Base-by-base conservation (phyloP, 2,329 filamentous ascomycete species). In the Scleromitrula shiraiana region DNA sequence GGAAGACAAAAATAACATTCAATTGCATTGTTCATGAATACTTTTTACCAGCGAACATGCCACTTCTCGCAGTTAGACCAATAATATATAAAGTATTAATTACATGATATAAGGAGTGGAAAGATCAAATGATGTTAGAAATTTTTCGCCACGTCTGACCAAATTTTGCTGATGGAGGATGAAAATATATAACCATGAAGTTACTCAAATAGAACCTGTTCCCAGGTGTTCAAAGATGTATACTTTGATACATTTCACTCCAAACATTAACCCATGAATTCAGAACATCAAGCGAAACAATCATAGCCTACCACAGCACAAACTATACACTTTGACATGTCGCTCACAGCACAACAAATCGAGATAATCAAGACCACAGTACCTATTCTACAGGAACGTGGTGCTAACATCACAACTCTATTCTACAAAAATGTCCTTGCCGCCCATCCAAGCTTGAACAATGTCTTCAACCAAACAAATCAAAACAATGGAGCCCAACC, bases 361-460 rank as follows among this genome's bases (percentile, higher is more conserved):
- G 68, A 75, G 52, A 80, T 84, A 56, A 82, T 93, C 70, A 90
- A 88, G 66, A 73, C 85, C 30, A 91, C 86, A 2, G 84, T 81
- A 32, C 86, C 86, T 2, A 75, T 88, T 15, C 74, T 90, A 7
- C 75, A 79, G 54, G 71, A 80, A 52, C 77, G 89, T 63, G 86
- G 85, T 65, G 70, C 70, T 15, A 68, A 73, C 38, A 87, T 90
- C 65, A 88, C 84, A n/a, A 73, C 70, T 1, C 68, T 75, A 53
- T 89, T 91, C 70, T 90, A 91, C 70, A 68, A 71, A 37, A 82
- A 80, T 67, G 73, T 90, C 68, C 72, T 90, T 23, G 54, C 53
- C 14, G 78, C 77, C 2, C 70, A 85, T 55, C 85, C 85, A 0
- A 70, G 75, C 22, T 73, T 91, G 24, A 77, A 78, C 56, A 79